Conservation (phyloP, 1,284 basidiomycete species). For the Coniophora puteana region DNA sequence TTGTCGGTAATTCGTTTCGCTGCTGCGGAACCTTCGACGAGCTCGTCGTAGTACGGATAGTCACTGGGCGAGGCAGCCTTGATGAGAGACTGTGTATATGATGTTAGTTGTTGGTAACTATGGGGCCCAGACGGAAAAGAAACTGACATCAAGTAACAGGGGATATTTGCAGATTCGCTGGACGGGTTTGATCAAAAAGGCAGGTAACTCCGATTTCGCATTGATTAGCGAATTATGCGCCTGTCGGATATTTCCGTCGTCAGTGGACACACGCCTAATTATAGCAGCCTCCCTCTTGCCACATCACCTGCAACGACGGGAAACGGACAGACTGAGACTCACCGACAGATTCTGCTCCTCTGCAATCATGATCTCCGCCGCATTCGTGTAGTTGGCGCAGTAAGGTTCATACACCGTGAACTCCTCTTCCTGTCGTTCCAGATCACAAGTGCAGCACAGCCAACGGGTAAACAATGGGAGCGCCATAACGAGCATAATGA, state of each 20-base stretch:
- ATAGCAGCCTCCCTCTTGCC: conserved; percentile 28
- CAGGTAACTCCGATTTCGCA: conserved; percentile 84
- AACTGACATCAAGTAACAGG: conserved; percentile 77
- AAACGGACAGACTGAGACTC: conserved; percentile 33
- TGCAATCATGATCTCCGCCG: conserved; percentile 81
- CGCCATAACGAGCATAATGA: conserved; percentile 34
- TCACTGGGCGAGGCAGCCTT: conserved; percentile 67
- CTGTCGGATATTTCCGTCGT: too few species aligned
- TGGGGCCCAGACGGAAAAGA: conserved; percentile 33
- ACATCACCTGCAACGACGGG: conserved; percentile 29
- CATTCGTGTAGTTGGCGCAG: conserved; percentile 93
- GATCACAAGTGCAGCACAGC: conserved; percentile 23
- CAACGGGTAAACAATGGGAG: conserved; percentile 32
- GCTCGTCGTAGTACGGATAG: conserved; percentile 78
- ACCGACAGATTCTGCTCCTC: conserved; percentile 84
- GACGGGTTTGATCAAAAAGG: conserved; percentile 88
- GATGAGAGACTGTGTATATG: conserved; percentile 57
- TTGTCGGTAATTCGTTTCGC: conserved; percentile 93
- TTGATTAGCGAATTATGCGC: conserved; percentile 75
- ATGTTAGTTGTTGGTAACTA: neutral
- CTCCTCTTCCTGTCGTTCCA: conserved; percentile 81
- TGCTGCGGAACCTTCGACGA: conserved; percentile 80
- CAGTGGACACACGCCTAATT: conserved; percentile 19
- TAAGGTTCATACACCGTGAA: conserved; percentile 97
- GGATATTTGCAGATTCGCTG: conserved; percentile 94